phyloP scores from a whole-genome alignment of 164 flowering plant species.

The Vitis amurensis region DNA sequence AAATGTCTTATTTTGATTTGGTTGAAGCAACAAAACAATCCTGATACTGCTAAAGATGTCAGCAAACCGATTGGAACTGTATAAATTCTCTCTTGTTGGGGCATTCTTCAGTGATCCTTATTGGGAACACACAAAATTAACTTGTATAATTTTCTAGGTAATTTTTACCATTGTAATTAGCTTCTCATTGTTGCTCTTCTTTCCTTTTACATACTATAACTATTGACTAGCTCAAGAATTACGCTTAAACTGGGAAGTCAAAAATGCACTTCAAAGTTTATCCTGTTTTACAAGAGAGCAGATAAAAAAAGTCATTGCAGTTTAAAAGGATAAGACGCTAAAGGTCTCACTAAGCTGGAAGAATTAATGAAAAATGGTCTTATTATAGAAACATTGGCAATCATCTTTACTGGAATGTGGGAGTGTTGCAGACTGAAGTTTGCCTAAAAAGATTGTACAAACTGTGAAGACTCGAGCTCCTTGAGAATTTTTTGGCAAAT shows the following conservation, averaged over 20 bases:
- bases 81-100: constrained; percentile 81
- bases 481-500: constrained; percentile 90
- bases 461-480: constrained; percentile 76
- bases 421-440: constrained; percentile 71
- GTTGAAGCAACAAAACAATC: constrained; percentile 71
- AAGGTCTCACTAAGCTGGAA: constrained; percentile 79
- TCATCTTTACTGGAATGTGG: constrained; percentile 78
- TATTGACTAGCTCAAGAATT: too few relatives aligned
- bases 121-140: constrained; percentile 79
- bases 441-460: constrained; percentile 44
- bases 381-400: constrained; percentile 69
- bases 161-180: constrained; percentile 72
- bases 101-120: constrained; percentile 92
- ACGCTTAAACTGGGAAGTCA: too few relatives aligned
- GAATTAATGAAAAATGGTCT: constrained; percentile 70
- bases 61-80: constrained; percentile 98
- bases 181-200: neutral
- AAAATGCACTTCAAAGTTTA: too few relatives aligned
- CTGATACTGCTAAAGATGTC: constrained; percentile 85
- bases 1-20: constrained; percentile 50
- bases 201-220: too few relatives aligned
- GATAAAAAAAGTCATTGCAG: constrained; percentile 31
- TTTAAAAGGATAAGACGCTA: constrained; percentile 4
- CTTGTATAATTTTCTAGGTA: constrained; percentile 86
- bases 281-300: constrained; percentile 54